Evolutionary conservation across 139 green algal genomes (phyloP).

Genomic region (Chlorella sp.): DNA sequence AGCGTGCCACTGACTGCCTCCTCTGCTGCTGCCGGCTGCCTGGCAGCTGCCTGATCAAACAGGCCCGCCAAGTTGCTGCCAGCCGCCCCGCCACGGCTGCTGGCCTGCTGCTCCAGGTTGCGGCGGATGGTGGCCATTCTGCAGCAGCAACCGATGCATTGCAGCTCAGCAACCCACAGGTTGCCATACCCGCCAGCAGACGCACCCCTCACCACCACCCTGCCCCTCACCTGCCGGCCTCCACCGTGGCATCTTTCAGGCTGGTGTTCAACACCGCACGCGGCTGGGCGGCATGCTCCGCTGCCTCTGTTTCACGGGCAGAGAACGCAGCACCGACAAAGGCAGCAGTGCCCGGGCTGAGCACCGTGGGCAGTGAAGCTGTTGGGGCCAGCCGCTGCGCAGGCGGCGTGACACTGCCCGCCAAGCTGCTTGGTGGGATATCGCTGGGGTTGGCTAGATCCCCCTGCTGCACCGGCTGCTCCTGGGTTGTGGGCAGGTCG

Average conservation of each 20-base stretch:
- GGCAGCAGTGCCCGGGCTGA: background rate
- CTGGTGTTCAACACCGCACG: background rate
- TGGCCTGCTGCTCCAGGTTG: background rate
- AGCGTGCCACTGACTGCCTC: background rate
- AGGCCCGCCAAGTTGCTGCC: background rate
- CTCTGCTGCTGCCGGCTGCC: background rate
- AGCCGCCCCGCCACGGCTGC: background rate
- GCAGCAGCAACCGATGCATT: background rate
- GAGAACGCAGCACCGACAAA: slow-evolving; percentile 5
- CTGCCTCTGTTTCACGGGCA: background rate
- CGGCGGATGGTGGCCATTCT: slow-evolving; percentile 1
- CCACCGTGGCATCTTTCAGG: slow-evolving; percentile 5
- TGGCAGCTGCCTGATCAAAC: background rate
- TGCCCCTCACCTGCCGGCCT: background rate
- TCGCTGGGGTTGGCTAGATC: too few species aligned
- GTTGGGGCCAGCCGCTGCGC: background rate
- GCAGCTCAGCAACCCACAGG: background rate
- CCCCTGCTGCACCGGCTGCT: too few species aligned
- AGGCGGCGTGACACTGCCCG: background rate
- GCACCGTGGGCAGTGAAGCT: background rate
- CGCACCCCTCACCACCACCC: background rate
- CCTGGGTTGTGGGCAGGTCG: too few species aligned
- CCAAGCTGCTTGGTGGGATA: too few species aligned
- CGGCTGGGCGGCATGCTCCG: slow-evolving; percentile 1
- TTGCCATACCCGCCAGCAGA: background rate